These are phyloP conservation scores for Apiotrichum domesticum DNA, from an alignment of 1,284 basidiomycete species.

Conservation along the genomic window DNA sequence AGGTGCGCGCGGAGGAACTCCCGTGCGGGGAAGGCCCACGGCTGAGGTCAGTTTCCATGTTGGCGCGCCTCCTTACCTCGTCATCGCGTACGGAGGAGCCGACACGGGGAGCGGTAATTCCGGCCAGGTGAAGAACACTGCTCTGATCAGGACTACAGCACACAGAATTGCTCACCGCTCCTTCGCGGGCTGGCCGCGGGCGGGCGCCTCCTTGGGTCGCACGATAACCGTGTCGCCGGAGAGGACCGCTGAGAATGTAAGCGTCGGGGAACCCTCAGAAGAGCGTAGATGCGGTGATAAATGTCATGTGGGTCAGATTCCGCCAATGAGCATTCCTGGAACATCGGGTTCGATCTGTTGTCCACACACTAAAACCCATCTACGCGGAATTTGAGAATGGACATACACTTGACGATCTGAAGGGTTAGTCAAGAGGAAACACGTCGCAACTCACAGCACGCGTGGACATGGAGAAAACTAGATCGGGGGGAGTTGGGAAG, in stretches of 20 bases:
- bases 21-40: conserved; percentile 85
- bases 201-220: conserved; percentile 61
- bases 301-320: background rate
- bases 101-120: conserved; percentile 70
- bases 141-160: background rate
- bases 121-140: conserved; percentile 79
- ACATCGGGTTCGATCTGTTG: no score
- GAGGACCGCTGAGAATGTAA: conserved; percentile 59
- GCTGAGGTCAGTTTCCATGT: conserved; percentile 48
- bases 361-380: no score
- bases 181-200: conserved; percentile 76
- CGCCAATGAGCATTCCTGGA: background rate
- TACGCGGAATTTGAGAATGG: no score
- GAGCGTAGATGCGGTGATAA: background rate
- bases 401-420: conserved; percentile 46
- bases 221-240: conserved; percentile 83
- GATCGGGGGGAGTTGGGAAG: background rate
- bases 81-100: conserved; percentile 76
- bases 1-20: conserved; percentile 79
- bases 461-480: conserved; percentile 30
- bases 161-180: conserved; percentile 58
- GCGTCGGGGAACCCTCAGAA: background rate
- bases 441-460: conserved; percentile 36
- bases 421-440: conserved; percentile 5
- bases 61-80: conserved; percentile 55